Conservation (phyloP, 1,139 yeast genomes). For the Zhuliangozyma parablackwelliae region DNA sequence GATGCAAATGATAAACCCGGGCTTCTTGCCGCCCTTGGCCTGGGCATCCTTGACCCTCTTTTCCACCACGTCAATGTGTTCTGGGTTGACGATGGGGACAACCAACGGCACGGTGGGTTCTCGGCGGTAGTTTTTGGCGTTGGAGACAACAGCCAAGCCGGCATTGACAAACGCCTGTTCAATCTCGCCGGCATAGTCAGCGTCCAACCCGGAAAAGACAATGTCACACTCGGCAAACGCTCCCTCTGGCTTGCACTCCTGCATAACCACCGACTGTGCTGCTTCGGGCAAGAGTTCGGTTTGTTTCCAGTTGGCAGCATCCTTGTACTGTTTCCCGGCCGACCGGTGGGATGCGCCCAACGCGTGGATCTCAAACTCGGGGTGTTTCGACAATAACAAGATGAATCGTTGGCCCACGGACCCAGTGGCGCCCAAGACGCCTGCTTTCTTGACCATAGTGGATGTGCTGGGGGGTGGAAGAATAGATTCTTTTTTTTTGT, state of each 20-base stretch:
- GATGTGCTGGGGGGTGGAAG: neutral
- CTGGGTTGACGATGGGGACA: slow-evolving; percentile 95
- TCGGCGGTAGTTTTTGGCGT: slow-evolving; percentile 95
- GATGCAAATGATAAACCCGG: slow-evolving; percentile 88
- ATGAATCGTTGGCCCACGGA: slow-evolving; percentile 97
- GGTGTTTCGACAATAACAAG: slow-evolving; percentile 77
- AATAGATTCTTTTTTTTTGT: neutral
- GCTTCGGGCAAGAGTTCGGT: slow-evolving; percentile 71
- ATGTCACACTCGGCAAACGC: slow-evolving; percentile 85
- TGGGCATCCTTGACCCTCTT: slow-evolving; percentile 52
- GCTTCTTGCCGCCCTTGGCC: slow-evolving; percentile 49
- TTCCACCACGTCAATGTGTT: slow-evolving; percentile 76
- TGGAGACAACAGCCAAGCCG: slow-evolving; percentile 83
- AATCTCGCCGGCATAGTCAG: slow-evolving; percentile 89
- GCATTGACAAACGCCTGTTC: slow-evolving; percentile 79
- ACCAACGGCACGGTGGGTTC: slow-evolving; percentile 83
- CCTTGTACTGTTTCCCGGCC: slow-evolving; percentile 81
- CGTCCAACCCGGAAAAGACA: slow-evolving; percentile 91
- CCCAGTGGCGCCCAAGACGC: slow-evolving; percentile 97
- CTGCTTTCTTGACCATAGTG: slow-evolving; percentile 49
- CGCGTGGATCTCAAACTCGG: slow-evolving; percentile 79
- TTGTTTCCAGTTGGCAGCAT: slow-evolving; percentile 95
- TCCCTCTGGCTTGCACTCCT: slow-evolving; percentile 69
- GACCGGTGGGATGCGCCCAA: slow-evolving; percentile 93
- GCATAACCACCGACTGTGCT: slow-evolving; percentile 61